A percentile compares a stretch with the other conserved stretches of the same genome.
These are phyloP conservation scores for Corymbia calophylla DNA, from an alignment of 441 rosid genomes.

Conservation along the genomic window DNA sequence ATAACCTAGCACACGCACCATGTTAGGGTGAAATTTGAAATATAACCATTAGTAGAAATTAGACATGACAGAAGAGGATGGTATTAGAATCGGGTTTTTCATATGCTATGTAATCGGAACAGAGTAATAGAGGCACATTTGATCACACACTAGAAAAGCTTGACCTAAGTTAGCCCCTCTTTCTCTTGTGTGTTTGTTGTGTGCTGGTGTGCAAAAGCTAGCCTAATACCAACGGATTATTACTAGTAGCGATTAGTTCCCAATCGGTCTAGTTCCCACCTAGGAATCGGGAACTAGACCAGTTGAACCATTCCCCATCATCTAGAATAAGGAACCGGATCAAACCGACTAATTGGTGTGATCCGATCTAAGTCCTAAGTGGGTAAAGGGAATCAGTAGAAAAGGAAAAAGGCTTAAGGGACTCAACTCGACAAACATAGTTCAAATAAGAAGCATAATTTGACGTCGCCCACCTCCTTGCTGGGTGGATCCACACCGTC, in stretches of 20 bases:
- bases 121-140: neutral
- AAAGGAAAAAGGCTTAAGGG: no score
- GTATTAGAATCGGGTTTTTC: neutral
- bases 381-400: no score
- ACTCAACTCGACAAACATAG: no score
- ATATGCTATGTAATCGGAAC: neutral
- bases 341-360: no score
- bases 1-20: neutral
- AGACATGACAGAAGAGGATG: neutral
- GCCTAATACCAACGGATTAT: neutral
- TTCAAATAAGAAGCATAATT: no score
- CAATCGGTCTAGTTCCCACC: no score
- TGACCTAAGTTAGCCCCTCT: neutral
- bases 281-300: no score
- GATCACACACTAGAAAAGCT: neutral
- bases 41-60: neutral
- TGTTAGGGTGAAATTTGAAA: neutral
- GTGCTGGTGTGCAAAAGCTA: neutral
- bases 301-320: no score
- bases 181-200: neutral
- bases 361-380: no score
- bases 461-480: no score
- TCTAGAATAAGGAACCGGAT: no score
- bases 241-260: neutral
- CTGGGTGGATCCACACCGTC: no score